These are phyloP conservation scores for Prunus padus DNA, from an alignment of 306 rosid genomes.

Conservation along the genomic window DNA sequence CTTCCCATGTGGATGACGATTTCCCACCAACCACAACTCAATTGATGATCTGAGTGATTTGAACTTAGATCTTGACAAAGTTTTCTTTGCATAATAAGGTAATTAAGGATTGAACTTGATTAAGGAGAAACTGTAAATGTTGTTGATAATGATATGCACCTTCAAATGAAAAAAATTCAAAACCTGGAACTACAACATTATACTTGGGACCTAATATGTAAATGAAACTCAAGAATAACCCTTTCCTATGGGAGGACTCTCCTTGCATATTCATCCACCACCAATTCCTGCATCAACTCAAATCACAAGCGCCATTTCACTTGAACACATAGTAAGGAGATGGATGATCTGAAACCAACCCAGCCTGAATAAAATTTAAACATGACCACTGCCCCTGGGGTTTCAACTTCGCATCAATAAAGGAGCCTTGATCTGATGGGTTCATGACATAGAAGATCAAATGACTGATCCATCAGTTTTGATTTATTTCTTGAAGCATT, in stretches of 20 bases:
- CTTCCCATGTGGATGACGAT: neutral
- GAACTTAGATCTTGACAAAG: neutral
- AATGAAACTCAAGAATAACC: conserved; percentile 9
- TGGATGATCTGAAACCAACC: conserved; percentile 10
- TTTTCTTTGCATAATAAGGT: neutral
- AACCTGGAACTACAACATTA: conserved; percentile 10
- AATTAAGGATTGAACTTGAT: conserved; percentile 2
- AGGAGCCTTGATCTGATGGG: neutral
- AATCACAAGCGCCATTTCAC: neutral
- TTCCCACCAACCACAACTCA: neutral
- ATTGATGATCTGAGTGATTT: neutral
- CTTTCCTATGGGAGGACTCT: conserved; percentile 13
- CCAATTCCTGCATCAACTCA: conserved; percentile 6
- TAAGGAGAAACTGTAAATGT: neutral
- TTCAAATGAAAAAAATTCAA: conserved; percentile 6
- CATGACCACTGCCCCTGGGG: neutral
- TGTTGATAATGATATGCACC: conserved; percentile 4
- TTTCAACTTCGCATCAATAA: neutral
- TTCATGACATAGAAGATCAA: neutral
- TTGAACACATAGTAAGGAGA: conserved; percentile 3
- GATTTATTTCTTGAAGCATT: conserved; percentile 83
- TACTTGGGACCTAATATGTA: conserved; percentile 13
- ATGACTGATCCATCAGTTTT: conserved; percentile 31
- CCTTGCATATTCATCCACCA: conserved; percentile 11
- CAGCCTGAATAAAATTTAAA: neutral